Evolutionary conservation across 2,329 filamentous ascomycete genomes (phyloP).

Genomic region (Diaporthe batatas): DNA sequence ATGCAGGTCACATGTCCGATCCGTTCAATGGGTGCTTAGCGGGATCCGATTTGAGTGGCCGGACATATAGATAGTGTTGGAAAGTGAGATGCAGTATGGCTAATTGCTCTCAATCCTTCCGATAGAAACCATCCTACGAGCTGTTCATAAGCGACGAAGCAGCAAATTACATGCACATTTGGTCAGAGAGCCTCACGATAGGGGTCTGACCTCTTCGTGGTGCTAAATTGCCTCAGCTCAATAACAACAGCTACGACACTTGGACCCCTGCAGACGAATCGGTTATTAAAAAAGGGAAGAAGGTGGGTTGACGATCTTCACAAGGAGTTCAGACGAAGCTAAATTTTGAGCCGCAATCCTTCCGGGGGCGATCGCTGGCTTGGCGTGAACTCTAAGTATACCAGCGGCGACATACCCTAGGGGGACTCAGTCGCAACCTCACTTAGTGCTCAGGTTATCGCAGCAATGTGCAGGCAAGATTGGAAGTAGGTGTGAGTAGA

Average conservation of each 20-base stretch:
- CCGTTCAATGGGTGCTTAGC: not conserved
- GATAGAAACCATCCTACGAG: not conserved
- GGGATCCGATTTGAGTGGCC: no score
- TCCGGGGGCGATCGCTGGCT: not conserved
- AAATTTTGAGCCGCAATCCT: constrained; percentile 29
- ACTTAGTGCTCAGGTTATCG: no score
- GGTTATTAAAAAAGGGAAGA: not conserved
- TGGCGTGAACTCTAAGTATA: constrained; percentile 9
- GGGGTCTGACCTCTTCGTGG: no score
- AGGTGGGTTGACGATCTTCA: not conserved
- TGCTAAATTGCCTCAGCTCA: not conserved
- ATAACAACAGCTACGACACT: not conserved
- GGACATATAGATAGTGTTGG: not conserved
- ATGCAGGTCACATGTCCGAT: not conserved
- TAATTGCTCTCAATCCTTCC: not conserved
- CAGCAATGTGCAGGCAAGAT: not conserved
- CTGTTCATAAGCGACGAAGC: no score
- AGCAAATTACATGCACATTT: not conserved
- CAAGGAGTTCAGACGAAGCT: not conserved
- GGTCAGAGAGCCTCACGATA: not conserved
- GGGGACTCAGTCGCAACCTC: not conserved
- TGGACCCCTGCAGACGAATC: not conserved
- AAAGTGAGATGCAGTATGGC: no score
- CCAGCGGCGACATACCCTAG: not conserved
- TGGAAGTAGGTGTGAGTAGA: not conserved